Base-by-base conservation (phyloP, 2,329 filamentous ascomycete genomes). In the Cordyceps fumosorosea region DNA sequence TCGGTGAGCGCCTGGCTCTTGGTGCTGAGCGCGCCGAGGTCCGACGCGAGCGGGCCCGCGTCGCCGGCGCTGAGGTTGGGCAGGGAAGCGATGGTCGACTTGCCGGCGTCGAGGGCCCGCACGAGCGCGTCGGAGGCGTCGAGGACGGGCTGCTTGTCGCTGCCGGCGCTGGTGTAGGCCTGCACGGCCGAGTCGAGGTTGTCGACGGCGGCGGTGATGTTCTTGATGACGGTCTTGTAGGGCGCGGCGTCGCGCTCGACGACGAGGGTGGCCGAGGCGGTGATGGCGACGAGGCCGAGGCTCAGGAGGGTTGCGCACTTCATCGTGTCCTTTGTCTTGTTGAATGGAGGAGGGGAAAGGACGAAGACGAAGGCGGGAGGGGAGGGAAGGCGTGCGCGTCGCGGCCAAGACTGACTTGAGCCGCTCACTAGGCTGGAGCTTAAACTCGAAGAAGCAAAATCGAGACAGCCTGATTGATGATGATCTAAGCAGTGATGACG, bases 51-150 rank as follows among this genome's bases (percentile, higher is more conserved):
- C 14, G 55, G 29, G 6, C 45, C 20, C 5, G 61, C 55, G 42
- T 63, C 61, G 48, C 37, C 24, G 50, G 55, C 50, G 16, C 8
- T 42, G n/a, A 63, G 54, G 14, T 18, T 18, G 32, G 18, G 26
- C 29, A 63, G 54, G 40, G 55, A 50, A 29, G 59, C 55, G 18
- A 63, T 58, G 6, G 37, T 59, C 20, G 37, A 50, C 55, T 59
- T 63, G 26, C 61, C 55, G 11, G 59, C 40, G 37, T 63, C 44
- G 61, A 63, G 56, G 10, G 55, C 26, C 37, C 54, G 54, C 55
- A 63, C 40, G 48, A 63, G 61, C 12, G 61, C 44, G 42, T 59
- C n/a, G 22, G 55, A 57, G 7, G 61, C 55, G 29, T 63, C 55
- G 12, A 63, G 16, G 10, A 63, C 61, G 16, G 61, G 32, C 50